Evolutionary conservation across 345 rosid species (phyloP), one percentile per base, ranked within the genome.

Genomic region (Camelina neglecta): DNA sequence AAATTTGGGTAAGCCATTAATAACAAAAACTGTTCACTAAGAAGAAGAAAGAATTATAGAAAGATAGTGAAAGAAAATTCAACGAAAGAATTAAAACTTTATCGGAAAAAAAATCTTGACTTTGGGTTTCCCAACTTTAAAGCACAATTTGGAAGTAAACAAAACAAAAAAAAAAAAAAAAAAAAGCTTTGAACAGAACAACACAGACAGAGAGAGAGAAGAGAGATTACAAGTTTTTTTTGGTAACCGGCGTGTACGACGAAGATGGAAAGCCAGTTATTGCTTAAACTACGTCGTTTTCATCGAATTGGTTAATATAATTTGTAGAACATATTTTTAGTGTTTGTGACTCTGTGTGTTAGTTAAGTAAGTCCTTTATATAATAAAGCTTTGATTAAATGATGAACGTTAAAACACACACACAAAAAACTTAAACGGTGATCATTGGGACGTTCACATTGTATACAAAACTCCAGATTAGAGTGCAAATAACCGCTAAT

Each of bases 221-320:
- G 36, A 33, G 36, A 33, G 18, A 74, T 33, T 33, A 33, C 11
- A 38, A 35, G 7, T 35, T 35, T 35, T 35, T 35, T 76, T 65
- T 57, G 35, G 66, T 63, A 70, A 76, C 80, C 70, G 70, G 62
- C 74, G 42, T 23, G 44, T 54, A 42, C 64, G 75, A 69, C 63
- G 75, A 69, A 67, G 79, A 69, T 61, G 66, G 59, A 62, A 61
- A 62, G 80, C 57, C 70, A 63, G 71, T 76, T 55, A 54, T 26
- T 7, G 35, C 1, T 39, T 11, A 2, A 62, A 69, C 80, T 23
- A 44, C 75, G 75, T 76, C 80, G 80, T 76, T 49, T 49, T 18
- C 5, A 49, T 49, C 10, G 47, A 12, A 42, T 42, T 42, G 47
- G 15, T 42, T 11, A 44, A 2, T 1, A 2, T 1, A 39, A 24